Conservation (phyloP, 306 rosid species). For the Rosa chinensis region DNA sequence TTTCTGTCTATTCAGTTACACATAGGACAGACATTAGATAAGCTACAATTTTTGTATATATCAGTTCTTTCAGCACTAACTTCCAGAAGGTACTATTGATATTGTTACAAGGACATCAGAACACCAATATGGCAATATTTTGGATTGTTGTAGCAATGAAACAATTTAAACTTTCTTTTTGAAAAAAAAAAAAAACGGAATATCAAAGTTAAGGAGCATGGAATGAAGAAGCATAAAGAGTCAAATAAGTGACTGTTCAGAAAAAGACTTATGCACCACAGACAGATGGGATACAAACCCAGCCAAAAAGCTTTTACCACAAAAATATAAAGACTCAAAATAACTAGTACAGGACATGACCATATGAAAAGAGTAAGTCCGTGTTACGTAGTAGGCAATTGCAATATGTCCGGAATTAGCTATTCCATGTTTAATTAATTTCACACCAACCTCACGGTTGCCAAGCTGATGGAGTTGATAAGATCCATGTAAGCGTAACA, state of each 20-base stretch:
- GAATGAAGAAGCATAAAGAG: not conserved
- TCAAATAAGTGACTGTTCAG: not conserved
- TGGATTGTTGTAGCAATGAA: not conserved
- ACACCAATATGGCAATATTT: not conserved
- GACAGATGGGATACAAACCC: not conserved
- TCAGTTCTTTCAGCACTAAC: slow-evolving; percentile 20
- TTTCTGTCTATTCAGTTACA: slow-evolving; percentile 62
- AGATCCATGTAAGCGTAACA: slow-evolving; percentile 92
- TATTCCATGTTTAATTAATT: slow-evolving; percentile 16
- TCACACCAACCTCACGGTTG: slow-evolving; percentile 78
- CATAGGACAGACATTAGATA: slow-evolving; percentile 27
- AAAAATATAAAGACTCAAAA: not conserved
- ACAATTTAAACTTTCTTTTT: not conserved
- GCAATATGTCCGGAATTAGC: not conserved
- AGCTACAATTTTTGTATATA: slow-evolving; percentile 13
- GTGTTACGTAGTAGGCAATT: not conserved
- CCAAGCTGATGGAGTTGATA: slow-evolving; percentile 77
- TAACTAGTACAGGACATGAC: not conserved
- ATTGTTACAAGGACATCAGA: slow-evolving; percentile 7
- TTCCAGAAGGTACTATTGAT: slow-evolving; percentile 7
- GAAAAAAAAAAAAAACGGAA: not conserved
- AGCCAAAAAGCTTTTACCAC: not conserved
- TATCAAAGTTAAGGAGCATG: not conserved
- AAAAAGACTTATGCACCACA: not conserved
- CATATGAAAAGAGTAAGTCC: not conserved